Conservation (phyloP, 1,284 basidiomycete species). For the Cystobasidium sp. region DNA sequence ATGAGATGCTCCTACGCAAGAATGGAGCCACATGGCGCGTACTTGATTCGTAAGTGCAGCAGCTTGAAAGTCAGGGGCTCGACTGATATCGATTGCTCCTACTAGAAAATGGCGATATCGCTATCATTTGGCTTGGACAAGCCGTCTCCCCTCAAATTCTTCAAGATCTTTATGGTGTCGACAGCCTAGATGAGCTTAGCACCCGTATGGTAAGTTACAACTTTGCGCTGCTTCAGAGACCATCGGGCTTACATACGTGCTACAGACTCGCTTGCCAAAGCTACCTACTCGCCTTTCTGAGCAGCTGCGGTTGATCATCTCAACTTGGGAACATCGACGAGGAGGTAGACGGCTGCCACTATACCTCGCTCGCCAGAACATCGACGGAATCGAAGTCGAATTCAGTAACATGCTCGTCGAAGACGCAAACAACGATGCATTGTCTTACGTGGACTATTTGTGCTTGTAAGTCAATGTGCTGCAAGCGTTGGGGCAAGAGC, state of each 20-base stretch:
- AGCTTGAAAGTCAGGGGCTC: not conserved
- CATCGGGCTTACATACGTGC: not conserved
- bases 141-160: slow-evolving; percentile 81
- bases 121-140: slow-evolving; percentile 88
- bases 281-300: slow-evolving; percentile 77
- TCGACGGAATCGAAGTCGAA: slow-evolving; percentile 92
- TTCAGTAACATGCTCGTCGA: slow-evolving; percentile 96
- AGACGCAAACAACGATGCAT: slow-evolving; percentile 92
- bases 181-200: slow-evolving; percentile 75
- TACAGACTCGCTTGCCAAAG: slow-evolving; percentile 71
- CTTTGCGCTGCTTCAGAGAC: not conserved
- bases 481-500: not conserved
- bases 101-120: slow-evolving; percentile 86
- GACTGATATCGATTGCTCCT: slow-evolving; percentile 30
- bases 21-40: slow-evolving; percentile 90
- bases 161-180: slow-evolving; percentile 82
- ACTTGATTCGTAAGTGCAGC: slow-evolving; percentile 75
- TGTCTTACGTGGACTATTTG: slow-evolving; percentile 76
- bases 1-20: slow-evolving; percentile 84
- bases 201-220: slow-evolving; percentile 67
- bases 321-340: slow-evolving; percentile 69
- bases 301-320: slow-evolving; percentile 83
- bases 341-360: slow-evolving; percentile 69
- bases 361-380: slow-evolving; percentile 83
- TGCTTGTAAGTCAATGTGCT: slow-evolving; percentile 34